phyloP scores from a whole-genome alignment of 2,329 filamentous ascomycete species.

The Beauveria sp. region DNA sequence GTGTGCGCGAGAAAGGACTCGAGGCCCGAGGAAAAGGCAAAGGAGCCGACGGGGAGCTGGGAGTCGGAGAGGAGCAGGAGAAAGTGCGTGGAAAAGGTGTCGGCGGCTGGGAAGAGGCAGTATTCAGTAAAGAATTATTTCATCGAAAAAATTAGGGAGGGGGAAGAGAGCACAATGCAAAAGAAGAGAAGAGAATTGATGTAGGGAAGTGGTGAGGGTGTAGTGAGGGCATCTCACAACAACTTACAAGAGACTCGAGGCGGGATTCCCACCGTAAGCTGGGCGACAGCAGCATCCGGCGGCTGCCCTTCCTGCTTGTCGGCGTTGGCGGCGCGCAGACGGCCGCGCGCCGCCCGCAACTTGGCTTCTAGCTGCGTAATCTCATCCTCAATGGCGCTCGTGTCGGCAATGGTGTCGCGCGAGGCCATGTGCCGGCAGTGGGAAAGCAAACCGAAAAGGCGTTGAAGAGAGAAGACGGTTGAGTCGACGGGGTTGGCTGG shows the following conservation, averaged over 20 bases:
- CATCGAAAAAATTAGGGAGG: too few species aligned
- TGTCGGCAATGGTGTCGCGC: slow-evolving; percentile 15
- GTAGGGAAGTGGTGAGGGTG: too few species aligned
- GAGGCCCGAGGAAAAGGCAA: slow-evolving; percentile 76
- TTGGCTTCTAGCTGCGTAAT: slow-evolving; percentile 50
- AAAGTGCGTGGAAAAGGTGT: slow-evolving; percentile 43
- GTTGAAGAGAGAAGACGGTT: background rate
- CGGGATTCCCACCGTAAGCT: background rate
- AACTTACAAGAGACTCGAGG: slow-evolving; percentile 16
- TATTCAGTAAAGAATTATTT: background rate
- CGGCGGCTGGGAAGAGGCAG: background rate
- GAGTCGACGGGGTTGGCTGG: too few species aligned
- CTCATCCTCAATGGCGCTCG: slow-evolving; percentile 39
- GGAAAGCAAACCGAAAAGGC: too few species aligned
- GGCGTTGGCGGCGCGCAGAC: slow-evolving; percentile 26
- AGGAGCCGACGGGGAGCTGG: slow-evolving; percentile 74
- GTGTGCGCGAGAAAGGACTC: slow-evolving; percentile 75
- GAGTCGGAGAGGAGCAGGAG: slow-evolving; percentile 75
- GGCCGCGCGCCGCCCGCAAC: slow-evolving; percentile 38
- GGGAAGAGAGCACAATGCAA: background rate
- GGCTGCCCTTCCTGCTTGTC: slow-evolving; percentile 15
- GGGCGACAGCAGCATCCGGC: background rate
- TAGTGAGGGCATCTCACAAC: too few species aligned
- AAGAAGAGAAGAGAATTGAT: background rate
- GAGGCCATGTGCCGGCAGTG: slow-evolving; percentile 13